Evolutionary conservation across 2,329 filamentous ascomycete genomes (phyloP).

Genomic region (Leptographium galeiforme): DNA sequence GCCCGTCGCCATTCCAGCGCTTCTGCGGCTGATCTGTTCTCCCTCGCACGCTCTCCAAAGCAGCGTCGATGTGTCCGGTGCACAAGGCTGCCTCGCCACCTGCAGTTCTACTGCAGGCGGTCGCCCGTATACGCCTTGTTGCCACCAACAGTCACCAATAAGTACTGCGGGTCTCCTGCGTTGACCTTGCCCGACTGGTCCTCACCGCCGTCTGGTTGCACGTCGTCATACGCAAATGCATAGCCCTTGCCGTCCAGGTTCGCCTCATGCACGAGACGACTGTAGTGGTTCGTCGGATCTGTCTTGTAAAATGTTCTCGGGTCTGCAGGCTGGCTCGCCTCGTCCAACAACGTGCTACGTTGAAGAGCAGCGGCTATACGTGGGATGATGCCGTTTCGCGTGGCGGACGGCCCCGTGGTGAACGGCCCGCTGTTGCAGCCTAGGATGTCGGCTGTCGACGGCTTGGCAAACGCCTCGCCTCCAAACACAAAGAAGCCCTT

Average conservation of each 20-base stretch:
- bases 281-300: slow-evolving; percentile 42
- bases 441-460: slow-evolving; percentile 50
- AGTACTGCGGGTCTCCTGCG: slow-evolving; percentile 32
- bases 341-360: slow-evolving; percentile 39
- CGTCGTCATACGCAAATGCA: slow-evolving; percentile 49
- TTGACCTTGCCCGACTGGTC: slow-evolving; percentile 44
- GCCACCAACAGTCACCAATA: slow-evolving; percentile 39
- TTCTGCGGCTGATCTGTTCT: too few species aligned
- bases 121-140: slow-evolving; percentile 15
- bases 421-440: slow-evolving; percentile 53
- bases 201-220: slow-evolving; percentile 32
- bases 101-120: slow-evolving; percentile 3
- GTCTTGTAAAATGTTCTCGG: slow-evolving; percentile 23
- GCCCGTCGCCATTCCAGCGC: too few species aligned
- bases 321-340: slow-evolving; percentile 12
- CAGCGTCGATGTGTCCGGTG: too few species aligned
- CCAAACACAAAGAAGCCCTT: slow-evolving; percentile 25
- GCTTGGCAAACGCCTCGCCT: slow-evolving; percentile 35
- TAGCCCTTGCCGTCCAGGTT: slow-evolving; percentile 43
- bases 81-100: not conserved
- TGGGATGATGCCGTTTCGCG: slow-evolving; percentile 31
- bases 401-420: slow-evolving; percentile 24
- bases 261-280: slow-evolving; percentile 39
- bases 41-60: too few species aligned
- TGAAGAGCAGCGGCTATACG: slow-evolving; percentile 34